phyloP scores from a whole-genome alignment of 176 grass and related monocot genomes.

The Zizania latifolia region DNA sequence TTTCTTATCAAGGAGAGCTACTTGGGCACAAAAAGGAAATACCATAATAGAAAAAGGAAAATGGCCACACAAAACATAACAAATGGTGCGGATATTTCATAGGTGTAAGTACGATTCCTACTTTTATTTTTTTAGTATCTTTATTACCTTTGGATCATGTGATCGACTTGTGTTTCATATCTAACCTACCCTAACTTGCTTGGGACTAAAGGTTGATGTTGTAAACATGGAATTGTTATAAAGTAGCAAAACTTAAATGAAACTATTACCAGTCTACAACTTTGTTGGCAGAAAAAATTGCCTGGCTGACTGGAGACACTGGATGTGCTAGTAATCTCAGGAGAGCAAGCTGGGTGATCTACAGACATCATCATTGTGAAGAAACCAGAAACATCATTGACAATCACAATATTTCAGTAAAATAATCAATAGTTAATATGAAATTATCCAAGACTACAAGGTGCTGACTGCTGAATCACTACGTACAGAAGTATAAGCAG shows the following conservation, averaged over 20 bases:
- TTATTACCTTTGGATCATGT: background rate
- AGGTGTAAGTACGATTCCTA: background rate
- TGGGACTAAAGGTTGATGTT: no score
- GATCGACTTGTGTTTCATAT: background rate
- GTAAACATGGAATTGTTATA: background rate
- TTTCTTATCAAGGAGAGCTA: constrained; percentile 6
- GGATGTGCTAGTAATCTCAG: constrained; percentile 33
- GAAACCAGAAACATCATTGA: constrained; percentile 22
- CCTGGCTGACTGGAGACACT: constrained; percentile 14
- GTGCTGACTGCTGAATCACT: background rate
- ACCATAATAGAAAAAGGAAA: background rate
- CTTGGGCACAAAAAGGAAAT: background rate
- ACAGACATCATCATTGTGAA: constrained; percentile 32
- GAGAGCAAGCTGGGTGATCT: constrained; percentile 71
- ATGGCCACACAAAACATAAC: background rate
- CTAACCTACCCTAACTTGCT: background rate
- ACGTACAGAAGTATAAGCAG: constrained; percentile 28
- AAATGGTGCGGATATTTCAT: constrained; percentile 1
- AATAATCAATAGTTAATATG: background rate
- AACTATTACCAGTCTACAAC: constrained; percentile 69
- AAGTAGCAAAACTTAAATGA: background rate
- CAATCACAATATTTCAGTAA: constrained; percentile 13
- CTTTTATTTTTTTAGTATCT: background rate
- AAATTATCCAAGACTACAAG: constrained; percentile 13
- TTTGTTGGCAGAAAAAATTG: constrained; percentile 70